Evolutionary conservation across 441 rosid genomes (phyloP).

Genomic region (Gossypium aridum): DNA sequence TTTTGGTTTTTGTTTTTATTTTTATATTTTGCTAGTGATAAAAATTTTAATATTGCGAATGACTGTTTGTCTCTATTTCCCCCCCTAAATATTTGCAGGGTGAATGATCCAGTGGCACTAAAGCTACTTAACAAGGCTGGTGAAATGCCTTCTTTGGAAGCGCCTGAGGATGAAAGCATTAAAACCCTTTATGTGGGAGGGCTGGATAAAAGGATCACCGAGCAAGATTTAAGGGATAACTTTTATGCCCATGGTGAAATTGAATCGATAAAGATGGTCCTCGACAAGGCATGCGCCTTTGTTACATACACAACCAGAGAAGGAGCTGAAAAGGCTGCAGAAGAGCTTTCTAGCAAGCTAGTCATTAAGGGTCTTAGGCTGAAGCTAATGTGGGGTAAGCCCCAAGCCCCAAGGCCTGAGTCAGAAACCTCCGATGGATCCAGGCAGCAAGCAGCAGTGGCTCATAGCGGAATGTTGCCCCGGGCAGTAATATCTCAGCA

Average conservation of each 20-base stretch:
- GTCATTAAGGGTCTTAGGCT: conserved; percentile 79
- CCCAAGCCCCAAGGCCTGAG: conserved; percentile 82
- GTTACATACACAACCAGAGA: conserved; percentile 88
- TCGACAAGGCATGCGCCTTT: conserved; percentile 86
- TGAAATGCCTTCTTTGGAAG: conserved; percentile 88
- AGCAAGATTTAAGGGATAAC: conserved; percentile 79
- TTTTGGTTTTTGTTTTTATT: neutral
- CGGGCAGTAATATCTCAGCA: conserved; percentile 87
- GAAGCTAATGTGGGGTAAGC: conserved; percentile 93
- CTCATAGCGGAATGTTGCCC: conserved; percentile 80
- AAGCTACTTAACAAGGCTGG: conserved; percentile 92
- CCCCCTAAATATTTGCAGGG: conserved; percentile 33
- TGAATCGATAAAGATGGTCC: conserved; percentile 55
- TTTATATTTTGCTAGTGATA: neutral
- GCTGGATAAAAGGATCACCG: conserved; percentile 73
- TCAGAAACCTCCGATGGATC: conserved; percentile 60
- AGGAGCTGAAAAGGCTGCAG: conserved; percentile 96
- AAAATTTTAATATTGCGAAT: neutral
- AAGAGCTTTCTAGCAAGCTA: conserved; percentile 78
- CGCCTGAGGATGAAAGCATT: conserved; percentile 90
- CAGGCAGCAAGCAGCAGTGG: conserved; percentile 58
- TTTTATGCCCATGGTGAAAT: conserved; percentile 61
- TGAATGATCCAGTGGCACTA: conserved; percentile 88
- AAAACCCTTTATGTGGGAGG: conserved; percentile 90
- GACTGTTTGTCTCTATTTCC: neutral